Evolutionary conservation across 345 rosid genomes (phyloP).

Genomic region (Hirschfeldia incana): DNA sequence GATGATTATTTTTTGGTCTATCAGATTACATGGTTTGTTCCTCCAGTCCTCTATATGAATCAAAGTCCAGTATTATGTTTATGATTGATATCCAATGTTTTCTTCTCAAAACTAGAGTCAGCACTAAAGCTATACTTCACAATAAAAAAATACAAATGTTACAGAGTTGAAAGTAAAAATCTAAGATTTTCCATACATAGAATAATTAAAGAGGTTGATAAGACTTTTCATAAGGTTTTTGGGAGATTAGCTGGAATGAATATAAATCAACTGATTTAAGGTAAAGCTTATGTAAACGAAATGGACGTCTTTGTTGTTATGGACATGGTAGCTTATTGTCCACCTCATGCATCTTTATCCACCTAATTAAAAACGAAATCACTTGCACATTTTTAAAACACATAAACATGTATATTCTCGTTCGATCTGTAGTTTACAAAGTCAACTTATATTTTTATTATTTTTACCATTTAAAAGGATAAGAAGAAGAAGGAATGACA

Average conservation of each 20-base stretch:
- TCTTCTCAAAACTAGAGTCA: neutral
- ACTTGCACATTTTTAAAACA: constrained; percentile 14
- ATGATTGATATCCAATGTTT: neutral
- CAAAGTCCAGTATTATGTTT: neutral
- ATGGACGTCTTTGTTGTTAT: constrained; percentile 24
- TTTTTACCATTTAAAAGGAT: constrained; percentile 14
- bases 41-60: neutral
- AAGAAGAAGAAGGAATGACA: constrained; percentile 26
- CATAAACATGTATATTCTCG: neutral
- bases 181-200: neutral
- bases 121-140: neutral
- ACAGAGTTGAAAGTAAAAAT: neutral
- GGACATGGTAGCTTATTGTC: constrained; percentile 5
- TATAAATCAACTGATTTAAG: neutral
- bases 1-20: neutral
- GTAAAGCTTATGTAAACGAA: neutral
- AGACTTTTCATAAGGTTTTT: neutral
- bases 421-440: constrained; percentile 7
- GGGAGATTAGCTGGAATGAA: neutral
- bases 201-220: neutral
- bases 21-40: neutral
- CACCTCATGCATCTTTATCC: constrained; percentile 14
- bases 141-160: neutral
- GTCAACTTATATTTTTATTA: neutral
- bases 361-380: neutral